phyloP scores from a whole-genome alignment of 176 grass and related monocot genomes.

The Elymus sibiricus region DNA sequence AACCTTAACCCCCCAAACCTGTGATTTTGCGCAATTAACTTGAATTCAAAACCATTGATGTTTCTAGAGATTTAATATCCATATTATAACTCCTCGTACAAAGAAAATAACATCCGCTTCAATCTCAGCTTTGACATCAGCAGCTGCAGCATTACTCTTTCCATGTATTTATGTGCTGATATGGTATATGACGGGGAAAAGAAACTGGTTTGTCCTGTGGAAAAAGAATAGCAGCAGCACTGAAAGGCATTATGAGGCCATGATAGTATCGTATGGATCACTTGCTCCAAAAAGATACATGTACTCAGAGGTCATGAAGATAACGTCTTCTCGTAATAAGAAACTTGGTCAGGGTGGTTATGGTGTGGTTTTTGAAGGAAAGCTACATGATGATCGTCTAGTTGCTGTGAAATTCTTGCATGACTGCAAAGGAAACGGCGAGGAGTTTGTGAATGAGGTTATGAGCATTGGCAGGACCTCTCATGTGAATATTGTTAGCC shows the following conservation, averaged over 20 bases:
- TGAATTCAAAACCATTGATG: too few relatives aligned
- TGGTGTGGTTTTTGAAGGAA: too few relatives aligned
- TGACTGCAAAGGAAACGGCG: too few relatives aligned
- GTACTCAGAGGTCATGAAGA: too few relatives aligned
- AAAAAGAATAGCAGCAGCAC: neutral
- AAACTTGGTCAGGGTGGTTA: too few relatives aligned
- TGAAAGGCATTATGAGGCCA: neutral
- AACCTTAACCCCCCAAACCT: too few relatives aligned
- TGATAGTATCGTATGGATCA: slow-evolving; percentile 10
- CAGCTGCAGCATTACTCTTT: neutral
- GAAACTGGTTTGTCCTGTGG: neutral
- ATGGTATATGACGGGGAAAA: neutral
- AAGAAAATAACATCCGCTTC: neutral
- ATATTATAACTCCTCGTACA: neutral
- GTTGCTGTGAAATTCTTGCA: too few relatives aligned
- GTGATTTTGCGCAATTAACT: too few relatives aligned
- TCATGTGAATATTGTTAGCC: slow-evolving; percentile 37
- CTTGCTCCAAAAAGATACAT: too few relatives aligned
- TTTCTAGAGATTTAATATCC: too few relatives aligned
- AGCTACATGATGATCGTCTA: neutral
- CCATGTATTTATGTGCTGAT: neutral
- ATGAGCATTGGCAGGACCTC: slow-evolving; percentile 38
- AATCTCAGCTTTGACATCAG: neutral
- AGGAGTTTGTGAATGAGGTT: slow-evolving; percentile 58
- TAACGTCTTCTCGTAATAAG: too few relatives aligned